These are phyloP conservation scores for Sparassis latifolia DNA, from an alignment of 1,284 basidiomycete genomes.

Conservation along the genomic window DNA sequence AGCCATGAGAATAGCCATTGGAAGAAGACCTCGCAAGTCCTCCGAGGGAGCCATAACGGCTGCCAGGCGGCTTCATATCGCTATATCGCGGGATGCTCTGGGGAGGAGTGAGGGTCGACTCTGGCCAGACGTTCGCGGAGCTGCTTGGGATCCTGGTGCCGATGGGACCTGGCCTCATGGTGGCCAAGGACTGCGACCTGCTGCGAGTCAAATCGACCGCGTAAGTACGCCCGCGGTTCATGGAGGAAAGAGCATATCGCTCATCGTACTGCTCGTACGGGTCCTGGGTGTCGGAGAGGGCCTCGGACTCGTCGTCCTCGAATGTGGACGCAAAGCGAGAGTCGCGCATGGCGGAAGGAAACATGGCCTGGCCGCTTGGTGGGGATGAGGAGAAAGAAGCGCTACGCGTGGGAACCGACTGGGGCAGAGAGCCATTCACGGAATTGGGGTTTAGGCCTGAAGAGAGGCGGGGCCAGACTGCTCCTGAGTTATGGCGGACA, in stretches of 20 bases:
- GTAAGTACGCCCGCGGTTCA: slow-evolving; percentile 48
- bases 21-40: slow-evolving; percentile 47
- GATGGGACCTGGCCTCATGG: slow-evolving; percentile 44
- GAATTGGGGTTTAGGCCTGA: slow-evolving; percentile 30
- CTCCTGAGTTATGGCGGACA: slow-evolving; percentile 43
- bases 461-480: slow-evolving; percentile 36
- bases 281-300: slow-evolving; percentile 37
- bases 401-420: slow-evolving; percentile 50
- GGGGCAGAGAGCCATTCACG: slow-evolving; percentile 24
- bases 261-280: slow-evolving; percentile 41
- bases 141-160: slow-evolving; percentile 32
- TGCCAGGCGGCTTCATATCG: slow-evolving; percentile 55
- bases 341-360: slow-evolving; percentile 59
- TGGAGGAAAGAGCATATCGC: slow-evolving; percentile 35
- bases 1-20: slow-evolving; percentile 43
- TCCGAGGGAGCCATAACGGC: slow-evolving; percentile 58
- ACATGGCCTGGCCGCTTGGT: slow-evolving; percentile 42
- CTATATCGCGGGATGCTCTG: slow-evolving; percentile 53
- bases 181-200: slow-evolving; percentile 70
- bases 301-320: slow-evolving; percentile 69
- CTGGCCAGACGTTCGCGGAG: slow-evolving; percentile 44
- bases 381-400: slow-evolving; percentile 52
- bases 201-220: slow-evolving; percentile 58
- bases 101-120: slow-evolving; percentile 38
- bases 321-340: slow-evolving; percentile 58